Evolutionary conservation across 371 early-diverging fungal species (phyloP).

Genomic region (Circinella umbellata): DNA sequence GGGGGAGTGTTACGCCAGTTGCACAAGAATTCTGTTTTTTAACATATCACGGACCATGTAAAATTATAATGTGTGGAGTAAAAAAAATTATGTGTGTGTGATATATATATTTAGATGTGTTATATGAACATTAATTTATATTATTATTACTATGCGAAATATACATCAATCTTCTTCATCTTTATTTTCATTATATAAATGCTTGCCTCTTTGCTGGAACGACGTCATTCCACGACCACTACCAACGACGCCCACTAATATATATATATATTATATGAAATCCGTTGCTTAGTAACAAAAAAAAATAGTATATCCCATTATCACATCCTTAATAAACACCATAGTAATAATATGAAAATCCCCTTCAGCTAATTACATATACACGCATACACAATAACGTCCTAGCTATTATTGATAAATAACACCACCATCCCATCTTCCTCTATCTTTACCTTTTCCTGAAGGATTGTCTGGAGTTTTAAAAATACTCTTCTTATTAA

Average conservation of each 20-base stretch:
- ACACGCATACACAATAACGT: neutral
- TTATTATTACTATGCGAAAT: too few relatives aligned
- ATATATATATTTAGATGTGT: neutral
- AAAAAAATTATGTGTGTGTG: too few relatives aligned
- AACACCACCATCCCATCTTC: neutral
- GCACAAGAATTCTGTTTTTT: too few relatives aligned
- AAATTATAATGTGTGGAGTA: too few relatives aligned
- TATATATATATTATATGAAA: neutral
- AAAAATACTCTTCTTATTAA: constrained; percentile 74
- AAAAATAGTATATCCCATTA: too few relatives aligned
- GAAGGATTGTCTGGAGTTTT: constrained; percentile 71
- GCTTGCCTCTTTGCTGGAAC: constrained; percentile 70
- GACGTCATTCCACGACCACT: constrained; percentile 76
- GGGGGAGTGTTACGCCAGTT: neutral
- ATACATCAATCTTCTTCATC: constrained; percentile 21
- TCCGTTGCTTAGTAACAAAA: too few relatives aligned
- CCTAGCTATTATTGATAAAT: neutral
- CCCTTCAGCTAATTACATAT: too few relatives aligned
- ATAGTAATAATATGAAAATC: too few relatives aligned
- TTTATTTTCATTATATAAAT: constrained; percentile 46
- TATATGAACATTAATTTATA: too few relatives aligned
- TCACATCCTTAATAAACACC: too few relatives aligned
- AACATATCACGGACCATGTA: neutral
- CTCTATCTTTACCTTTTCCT: constrained; percentile 57
- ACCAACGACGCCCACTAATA: constrained; percentile 71